A percentile compares a stretch with the other conserved stretches of the same genome.
Evolutionary conservation across 2,329 filamentous ascomycete species (phyloP).

Genomic region (Colletotrichum nymphaeae): DNA sequence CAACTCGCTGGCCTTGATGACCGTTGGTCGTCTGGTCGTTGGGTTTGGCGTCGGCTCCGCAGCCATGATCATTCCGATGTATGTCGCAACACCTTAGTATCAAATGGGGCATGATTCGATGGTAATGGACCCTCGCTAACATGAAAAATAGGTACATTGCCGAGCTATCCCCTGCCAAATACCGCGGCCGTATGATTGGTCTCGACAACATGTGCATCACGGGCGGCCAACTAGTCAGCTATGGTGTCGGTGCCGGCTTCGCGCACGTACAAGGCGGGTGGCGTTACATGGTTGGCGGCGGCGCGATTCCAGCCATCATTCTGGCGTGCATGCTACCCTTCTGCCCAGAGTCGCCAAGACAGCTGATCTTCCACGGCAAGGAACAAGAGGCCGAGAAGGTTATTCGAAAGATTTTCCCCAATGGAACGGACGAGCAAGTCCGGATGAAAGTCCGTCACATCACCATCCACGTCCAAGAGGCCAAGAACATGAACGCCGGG

Average conservation of each 20-base stretch:
- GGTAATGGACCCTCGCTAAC: background rate
- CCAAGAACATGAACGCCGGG: conserved; percentile 50
- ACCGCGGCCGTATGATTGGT: conserved; percentile 60
- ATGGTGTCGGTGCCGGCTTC: conserved; percentile 54
- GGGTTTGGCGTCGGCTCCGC: conserved; percentile 61
- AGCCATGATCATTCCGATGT: conserved; percentile 55
- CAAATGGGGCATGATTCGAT: background rate
- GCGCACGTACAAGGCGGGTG: conserved; percentile 55
- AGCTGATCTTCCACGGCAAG: conserved; percentile 56
- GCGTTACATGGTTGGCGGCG: conserved; percentile 61
- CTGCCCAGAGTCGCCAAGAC: conserved; percentile 61
- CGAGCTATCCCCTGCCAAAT: conserved; percentile 61
- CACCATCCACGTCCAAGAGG: conserved; percentile 50
- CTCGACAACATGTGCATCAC: conserved; percentile 60
- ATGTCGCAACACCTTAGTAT: background rate
- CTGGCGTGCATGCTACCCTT: conserved; percentile 55
- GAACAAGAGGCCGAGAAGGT: conserved; percentile 51
- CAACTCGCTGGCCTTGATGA: conserved; percentile 28
- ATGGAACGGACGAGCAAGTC: conserved; percentile 54
- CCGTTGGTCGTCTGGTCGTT: conserved; percentile 44
- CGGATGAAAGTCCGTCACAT: conserved; percentile 57
- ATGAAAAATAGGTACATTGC: conserved; percentile 53
- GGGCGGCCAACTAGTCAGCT: conserved; percentile 53
- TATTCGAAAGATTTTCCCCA: conserved; percentile 52
- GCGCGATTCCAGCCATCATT: conserved; percentile 58